Evolutionary conservation across 169 alveolate genomes (phyloP).

Genomic region (Plasmodium cynomolgi): DNA sequence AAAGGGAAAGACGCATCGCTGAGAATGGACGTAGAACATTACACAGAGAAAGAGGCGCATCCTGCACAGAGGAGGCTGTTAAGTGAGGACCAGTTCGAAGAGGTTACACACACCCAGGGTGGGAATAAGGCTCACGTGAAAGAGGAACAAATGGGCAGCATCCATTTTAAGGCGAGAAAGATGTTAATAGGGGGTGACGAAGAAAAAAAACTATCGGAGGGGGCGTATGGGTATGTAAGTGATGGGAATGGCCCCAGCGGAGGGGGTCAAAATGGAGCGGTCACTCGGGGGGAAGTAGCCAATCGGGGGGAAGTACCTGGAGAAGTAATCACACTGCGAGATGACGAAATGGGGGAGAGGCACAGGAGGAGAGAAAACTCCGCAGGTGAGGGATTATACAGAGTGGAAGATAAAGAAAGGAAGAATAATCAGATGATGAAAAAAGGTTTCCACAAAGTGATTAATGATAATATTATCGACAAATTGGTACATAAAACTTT

Average conservation of each 20-base stretch:
- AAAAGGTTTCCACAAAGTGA: neutral
- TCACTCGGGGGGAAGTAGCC: neutral
- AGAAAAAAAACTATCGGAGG: neutral
- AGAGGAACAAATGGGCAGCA: neutral
- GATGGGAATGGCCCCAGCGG: neutral
- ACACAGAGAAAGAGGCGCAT: neutral
- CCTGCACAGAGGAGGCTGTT: neutral
- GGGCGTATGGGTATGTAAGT: neutral
- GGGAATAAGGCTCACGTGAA: neutral
- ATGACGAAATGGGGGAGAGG: neutral
- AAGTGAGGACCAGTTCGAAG: neutral
- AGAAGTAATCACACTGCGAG: neutral
- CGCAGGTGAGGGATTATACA: neutral
- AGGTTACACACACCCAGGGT: neutral
- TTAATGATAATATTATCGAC: neutral
- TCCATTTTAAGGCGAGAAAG: neutral
- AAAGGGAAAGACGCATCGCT: neutral
- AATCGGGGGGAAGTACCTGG: neutral
- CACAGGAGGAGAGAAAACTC: neutral
- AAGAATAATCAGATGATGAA: neutral
- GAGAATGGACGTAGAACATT: neutral
- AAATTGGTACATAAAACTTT: neutral
- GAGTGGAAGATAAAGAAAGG: neutral
- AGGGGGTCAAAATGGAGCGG: neutral
- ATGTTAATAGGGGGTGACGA: neutral